Evolutionary conservation across 345 rosid genomes (phyloP), one percentile per base, ranked within the genome.

Genomic region (Eucalyptus albens): DNA sequence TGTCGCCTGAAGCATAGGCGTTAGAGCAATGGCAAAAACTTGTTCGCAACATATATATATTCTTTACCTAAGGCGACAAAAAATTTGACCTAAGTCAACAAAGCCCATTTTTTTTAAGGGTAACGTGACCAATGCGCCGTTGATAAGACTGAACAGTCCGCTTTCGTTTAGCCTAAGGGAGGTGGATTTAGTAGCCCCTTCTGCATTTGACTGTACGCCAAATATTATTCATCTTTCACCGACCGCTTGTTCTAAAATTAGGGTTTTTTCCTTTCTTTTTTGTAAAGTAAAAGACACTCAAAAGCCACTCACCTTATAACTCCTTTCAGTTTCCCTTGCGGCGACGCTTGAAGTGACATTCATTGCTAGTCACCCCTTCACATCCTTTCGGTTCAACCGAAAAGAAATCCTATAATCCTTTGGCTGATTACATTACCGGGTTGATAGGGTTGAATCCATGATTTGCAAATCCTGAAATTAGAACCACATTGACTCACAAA

Each of bases 41-140:
- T 56, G 1, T 56, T 9, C 3, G 13, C 2, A 2, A 24, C 13
- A 9, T n/a, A n/a, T n/a, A n/a, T n/a, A n/a, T n/a, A n/a, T n/a
- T n/a, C n/a, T n/a, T n/a, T n/a, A n/a, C n/a, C n/a, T n/a, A 24
- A 10, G 62, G 62, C 13, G 29, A 56, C 29, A 56, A 56, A 56
- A n/a, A 9, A 2, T 22, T 10, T 24, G 62, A 56, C 62, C 29
- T 56, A 56, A 56, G 6, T 1, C 1, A 14, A 22, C 62, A 24
- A 11, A 56, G 13, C 29, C 29, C 62, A 9, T 56, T 56, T 56
- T 56, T n/a, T 56, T 56, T 24, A 24, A 56, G 29, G 62, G 14
- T 56, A 56, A 56, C 6, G 13, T 56, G 62, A 56, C 29, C 13
- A 11, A 26, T 56, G 2, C 1, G 6, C 29, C 6, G 1, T 56